Evolutionary conservation across 2,329 filamentous ascomycete species (phyloP).

Genomic region (Fusarium sp.): DNA sequence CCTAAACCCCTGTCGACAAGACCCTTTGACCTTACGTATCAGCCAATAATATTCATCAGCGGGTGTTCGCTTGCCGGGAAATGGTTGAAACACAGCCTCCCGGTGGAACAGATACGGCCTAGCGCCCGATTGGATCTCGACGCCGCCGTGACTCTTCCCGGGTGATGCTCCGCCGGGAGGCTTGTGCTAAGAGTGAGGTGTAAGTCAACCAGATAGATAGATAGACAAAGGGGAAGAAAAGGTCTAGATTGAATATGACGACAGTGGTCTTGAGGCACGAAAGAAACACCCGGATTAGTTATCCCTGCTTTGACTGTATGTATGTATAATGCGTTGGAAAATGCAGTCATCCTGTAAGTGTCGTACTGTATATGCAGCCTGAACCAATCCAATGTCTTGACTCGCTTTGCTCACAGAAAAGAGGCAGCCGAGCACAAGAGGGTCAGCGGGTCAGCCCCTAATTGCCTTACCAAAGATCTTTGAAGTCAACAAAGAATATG

Average conservation of each 20-base stretch:
- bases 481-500: not conserved
- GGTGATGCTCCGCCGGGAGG: not conserved
- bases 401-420: not conserved
- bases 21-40: not conserved
- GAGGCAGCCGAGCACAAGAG: slow-evolving; percentile 13
- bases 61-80: not conserved
- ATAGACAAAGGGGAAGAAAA: not conserved
- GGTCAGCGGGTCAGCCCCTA: not conserved
- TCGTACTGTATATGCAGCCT: slow-evolving; percentile 8
- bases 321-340: not conserved
- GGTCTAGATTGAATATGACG: slow-evolving; percentile 9
- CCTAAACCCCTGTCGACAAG: not conserved
- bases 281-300: not conserved
- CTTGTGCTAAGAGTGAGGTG: not conserved
- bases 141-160: slow-evolving; percentile 22
- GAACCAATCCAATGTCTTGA: slow-evolving; percentile 1
- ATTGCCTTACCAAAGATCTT: not conserved
- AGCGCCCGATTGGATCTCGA: slow-evolving; percentile 3
- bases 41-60: not conserved
- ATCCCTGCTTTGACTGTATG: not conserved
- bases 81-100: slow-evolving; percentile 20
- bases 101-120: not conserved
- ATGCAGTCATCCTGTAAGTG: slow-evolving; percentile 22
- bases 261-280: not conserved
- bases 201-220: not conserved